Evolutionary conservation across 345 rosid genomes (phyloP), one percentile per base, ranked within the genome.

Genomic region (Salix exigua): DNA sequence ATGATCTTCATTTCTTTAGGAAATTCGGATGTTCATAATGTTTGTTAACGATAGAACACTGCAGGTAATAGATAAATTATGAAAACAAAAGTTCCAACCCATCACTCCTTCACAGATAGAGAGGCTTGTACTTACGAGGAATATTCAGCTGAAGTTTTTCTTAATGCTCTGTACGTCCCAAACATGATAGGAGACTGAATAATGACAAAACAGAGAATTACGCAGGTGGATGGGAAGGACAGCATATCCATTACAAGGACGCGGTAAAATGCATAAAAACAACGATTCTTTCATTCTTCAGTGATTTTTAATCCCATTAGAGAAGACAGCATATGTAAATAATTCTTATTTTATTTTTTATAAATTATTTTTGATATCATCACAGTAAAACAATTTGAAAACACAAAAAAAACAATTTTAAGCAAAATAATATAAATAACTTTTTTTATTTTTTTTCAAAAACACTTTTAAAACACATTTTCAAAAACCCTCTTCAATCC

Each of bases 241-340:
- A 38, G 10, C 14, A 11, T 11, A 42, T 2, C 14, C 13, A 40
- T 8, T 40, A 40, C 46, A 40, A 40, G 1, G 3, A 23, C 13
- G 26, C 26, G 10, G 65, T 17, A 61, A 13, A 61, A 23, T 17
- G 31, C 69, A 30, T 66, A 18, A 10, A 28, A 55, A 72, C 40
- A 74, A 70, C 53, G 14, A 72, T 77, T 48, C 38, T 31, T 62
- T 72, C 10, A 76, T 58, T 72, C 73, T 33, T n/a, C 12, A 6
- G 14, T 28, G 6, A 23, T 75, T 75, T 78, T 70, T n/a, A 46
- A 40, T 53, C 37, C 50, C 60, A 77, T 33, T 38, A 26, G 61
- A 71, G 65, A 46, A 48, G 28, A 26, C 70, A 71, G 63, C 75
- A 33, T 33, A 5, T 33, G 5, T 33, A 33, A 33, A 31, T 31